Evolutionary conservation across 805 yeast genomes (phyloP).

Genomic region (Ogataea nakhonphanomensis): DNA sequence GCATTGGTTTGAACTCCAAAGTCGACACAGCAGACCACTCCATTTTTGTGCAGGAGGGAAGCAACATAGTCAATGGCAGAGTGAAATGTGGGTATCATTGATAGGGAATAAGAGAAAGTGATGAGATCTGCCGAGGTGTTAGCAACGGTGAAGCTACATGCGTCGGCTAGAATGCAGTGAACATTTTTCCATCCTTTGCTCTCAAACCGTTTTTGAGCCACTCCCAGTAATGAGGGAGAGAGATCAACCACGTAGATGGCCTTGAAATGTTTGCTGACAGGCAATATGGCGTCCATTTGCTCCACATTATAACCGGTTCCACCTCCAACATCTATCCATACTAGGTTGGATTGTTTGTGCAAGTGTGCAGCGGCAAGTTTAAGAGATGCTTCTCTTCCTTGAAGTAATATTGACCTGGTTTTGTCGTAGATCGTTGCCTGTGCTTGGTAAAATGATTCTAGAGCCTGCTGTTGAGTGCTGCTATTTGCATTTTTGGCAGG

Average conservation of each 20-base stretch:
- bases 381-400: constrained; percentile 68
- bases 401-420: constrained; percentile 61
- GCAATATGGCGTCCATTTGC: constrained; percentile 57
- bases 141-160: constrained; percentile 62
- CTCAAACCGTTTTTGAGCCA: constrained; percentile 59
- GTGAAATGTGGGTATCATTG: constrained; percentile 83
- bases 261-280: constrained; percentile 48
- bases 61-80: constrained; percentile 71
- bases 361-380: constrained; percentile 58
- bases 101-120: constrained; percentile 75
- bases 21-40: constrained; percentile 69
- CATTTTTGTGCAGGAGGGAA: constrained; percentile 48
- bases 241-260: constrained; percentile 72
- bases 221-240: constrained; percentile 71
- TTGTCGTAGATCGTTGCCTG: constrained; percentile 77
- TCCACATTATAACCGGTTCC: constrained; percentile 86
- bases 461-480: constrained; percentile 52
- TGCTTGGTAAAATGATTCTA: constrained; percentile 68
- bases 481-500: constrained; percentile 27
- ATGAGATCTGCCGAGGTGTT: constrained; percentile 58
- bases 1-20: constrained; percentile 73
- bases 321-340: constrained; percentile 83
- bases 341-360: constrained; percentile 39
- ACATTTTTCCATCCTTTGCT: constrained; percentile 55
- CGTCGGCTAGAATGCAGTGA: constrained; percentile 68